Conservation (phyloP, 495 filamentous ascomycete species). For the Neurospora sp. region DNA sequence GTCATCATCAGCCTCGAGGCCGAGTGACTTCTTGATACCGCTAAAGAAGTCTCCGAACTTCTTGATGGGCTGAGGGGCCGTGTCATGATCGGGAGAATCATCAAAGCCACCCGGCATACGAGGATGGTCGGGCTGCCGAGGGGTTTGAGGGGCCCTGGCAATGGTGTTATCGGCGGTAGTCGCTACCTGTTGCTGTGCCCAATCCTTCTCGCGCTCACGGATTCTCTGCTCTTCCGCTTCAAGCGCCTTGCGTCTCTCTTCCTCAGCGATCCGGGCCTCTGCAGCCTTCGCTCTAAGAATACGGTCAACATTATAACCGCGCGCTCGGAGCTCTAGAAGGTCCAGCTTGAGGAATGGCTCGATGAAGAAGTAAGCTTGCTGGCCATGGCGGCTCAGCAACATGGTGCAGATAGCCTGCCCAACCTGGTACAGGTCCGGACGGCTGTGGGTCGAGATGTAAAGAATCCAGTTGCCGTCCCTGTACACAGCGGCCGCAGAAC, state of each 20-base stretch:
- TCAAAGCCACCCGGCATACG: conserved; percentile 42
- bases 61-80: conserved; percentile 9
- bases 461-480: conserved; percentile 24
- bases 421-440: conserved; percentile 78
- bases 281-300: conserved; percentile 77
- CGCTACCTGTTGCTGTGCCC: conserved; percentile 29
- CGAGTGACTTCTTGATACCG: conserved; percentile 52
- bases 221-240: conserved; percentile 64
- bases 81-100: conserved; percentile 44
- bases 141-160: conserved; percentile 46
- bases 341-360: conserved; percentile 75
- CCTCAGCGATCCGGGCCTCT: conserved; percentile 76
- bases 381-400: conserved; percentile 71
- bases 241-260: conserved; percentile 62
- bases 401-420: conserved; percentile 70
- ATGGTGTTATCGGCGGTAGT: conserved; percentile 29
- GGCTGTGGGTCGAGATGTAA: conserved; percentile 43
- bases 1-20: conserved; percentile 42
- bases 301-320: conserved; percentile 90
- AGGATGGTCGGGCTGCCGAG: conserved; percentile 6
- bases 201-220: conserved; percentile 48
- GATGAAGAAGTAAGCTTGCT: conserved; percentile 74
- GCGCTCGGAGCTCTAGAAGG: conserved; percentile 61
- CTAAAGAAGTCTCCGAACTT: conserved; percentile 45
- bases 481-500: conserved; percentile 48